Evolutionary conservation across 2,329 filamentous ascomycete species (phyloP), one percentile per base, ranked within the genome.

Genomic region (Dryadomyces quercivorus): DNA sequence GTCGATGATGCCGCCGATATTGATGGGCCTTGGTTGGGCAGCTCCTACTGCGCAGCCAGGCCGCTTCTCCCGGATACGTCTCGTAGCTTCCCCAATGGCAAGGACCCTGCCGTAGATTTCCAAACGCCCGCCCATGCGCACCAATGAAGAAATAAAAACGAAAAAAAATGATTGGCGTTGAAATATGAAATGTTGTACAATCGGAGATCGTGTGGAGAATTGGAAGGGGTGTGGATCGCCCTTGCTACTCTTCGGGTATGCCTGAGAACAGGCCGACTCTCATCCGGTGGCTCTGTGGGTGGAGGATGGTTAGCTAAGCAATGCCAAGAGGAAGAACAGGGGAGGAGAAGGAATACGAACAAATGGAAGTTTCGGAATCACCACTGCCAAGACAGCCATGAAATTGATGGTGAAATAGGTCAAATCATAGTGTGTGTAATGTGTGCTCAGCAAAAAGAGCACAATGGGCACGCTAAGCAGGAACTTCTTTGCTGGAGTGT

Each of bases 401-500:
- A 95, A 92, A 74, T 98, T 98, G 74, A 98, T 93, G 63, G 87
- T 89, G 67, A 98, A 98, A 72, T 95, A 97, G 47, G 89, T 87
- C 67, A 96, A 70, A 71, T 96, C 92, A 75, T 97, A 98, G 72
- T 97, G 92, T 49, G 93, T 97, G 72, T 97, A 98, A 72, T 98
- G 93, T 22, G 93, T 98, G 78, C 92, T 97, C 64, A 97, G 77
- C 55, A 98, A 79, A 70, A 98, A 98, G 59, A 98, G 79, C 60
- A 91, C 80, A 63, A 98, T 95, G 43, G 93, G 93, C 38, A 97
- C 92, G 64, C 86, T 89, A 63, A 97, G 83, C 57, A 98, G 77
- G 66, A 98, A 98, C 72, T 98, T 98, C 78, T 98, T 98, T 61
- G 93, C 88, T 4, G 93, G 93, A 1, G 93, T 98, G 74, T 97